Conservation (phyloP, 2,329 filamentous ascomycete species). For the Domatiomyces catenatus region DNA sequence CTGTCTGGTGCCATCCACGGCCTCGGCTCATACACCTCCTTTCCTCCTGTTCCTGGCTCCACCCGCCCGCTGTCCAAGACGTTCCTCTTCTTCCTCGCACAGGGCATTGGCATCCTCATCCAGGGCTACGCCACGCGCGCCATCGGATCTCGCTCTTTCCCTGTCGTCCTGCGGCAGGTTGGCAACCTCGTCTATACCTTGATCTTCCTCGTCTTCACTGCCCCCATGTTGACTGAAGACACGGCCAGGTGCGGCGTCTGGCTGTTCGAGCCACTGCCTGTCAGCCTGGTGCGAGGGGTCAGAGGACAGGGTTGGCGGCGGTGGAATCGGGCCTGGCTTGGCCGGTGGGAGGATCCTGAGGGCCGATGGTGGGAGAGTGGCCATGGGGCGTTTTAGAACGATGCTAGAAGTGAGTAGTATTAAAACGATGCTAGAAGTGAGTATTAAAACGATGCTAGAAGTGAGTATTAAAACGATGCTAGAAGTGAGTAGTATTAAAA, state of each 20-base stretch:
- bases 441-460: too few relatives aligned
- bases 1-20: conserved; percentile 57
- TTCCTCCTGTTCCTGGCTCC: conserved; percentile 31
- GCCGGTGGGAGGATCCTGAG: not conserved
- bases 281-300: conserved; percentile 53
- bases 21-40: conserved; percentile 50
- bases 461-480: not conserved
- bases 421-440: too few relatives aligned
- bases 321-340: conserved; percentile 34
- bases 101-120: conserved; percentile 48
- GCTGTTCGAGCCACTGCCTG: conserved; percentile 66
- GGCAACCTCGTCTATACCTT: conserved; percentile 49
- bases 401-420: too few relatives aligned
- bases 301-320: conserved; percentile 53
- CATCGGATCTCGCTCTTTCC: conserved; percentile 31
- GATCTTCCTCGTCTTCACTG: conserved; percentile 54
- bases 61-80: conserved; percentile 39
- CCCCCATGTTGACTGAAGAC: conserved; percentile 56
- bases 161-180: conserved; percentile 28
- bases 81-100: conserved; percentile 56
- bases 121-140: conserved; percentile 34
- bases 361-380: not conserved
- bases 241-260: conserved; percentile 59
- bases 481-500: too few relatives aligned
- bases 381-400: not conserved